phyloP scores from a whole-genome alignment of 2,329 filamentous ascomycete genomes.

The Cryphonectria nitschkei region DNA sequence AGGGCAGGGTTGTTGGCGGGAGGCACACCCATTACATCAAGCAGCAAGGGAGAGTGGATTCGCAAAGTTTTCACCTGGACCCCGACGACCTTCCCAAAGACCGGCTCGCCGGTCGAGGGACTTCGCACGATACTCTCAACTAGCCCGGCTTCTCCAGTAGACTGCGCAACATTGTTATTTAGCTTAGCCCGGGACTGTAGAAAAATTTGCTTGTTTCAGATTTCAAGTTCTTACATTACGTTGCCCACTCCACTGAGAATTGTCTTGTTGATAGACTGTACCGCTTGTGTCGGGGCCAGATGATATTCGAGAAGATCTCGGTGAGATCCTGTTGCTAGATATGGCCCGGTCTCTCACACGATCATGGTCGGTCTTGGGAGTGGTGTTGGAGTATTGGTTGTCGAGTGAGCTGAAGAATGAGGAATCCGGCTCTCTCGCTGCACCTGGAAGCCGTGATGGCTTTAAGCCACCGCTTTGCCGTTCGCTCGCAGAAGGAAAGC shows the following conservation, averaged over 20 bases:
- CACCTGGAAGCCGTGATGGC: neutral
- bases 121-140: neutral
- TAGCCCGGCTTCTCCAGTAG: neutral
- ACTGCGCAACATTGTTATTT: neutral
- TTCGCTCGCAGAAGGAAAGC: neutral
- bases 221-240: neutral
- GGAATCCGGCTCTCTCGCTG: neutral
- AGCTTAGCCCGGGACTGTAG: neutral
- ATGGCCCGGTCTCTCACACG: neutral
- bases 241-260: neutral
- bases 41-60: neutral
- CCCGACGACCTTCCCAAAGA: neutral
- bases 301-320: neutral
- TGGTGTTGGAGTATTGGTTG: neutral
- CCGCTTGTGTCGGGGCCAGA: neutral
- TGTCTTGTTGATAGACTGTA: neutral
- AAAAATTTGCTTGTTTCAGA: neutral
- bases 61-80: neutral
- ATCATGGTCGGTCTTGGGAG: neutral
- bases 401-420: neutral
- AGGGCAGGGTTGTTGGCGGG: neutral
- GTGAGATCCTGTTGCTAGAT: neutral
- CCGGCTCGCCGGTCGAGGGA: neutral
- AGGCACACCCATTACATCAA: neutral
- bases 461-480: neutral